These are phyloP conservation scores for Dorcoceras hygrometricum DNA, from an alignment of 257 asterid genomes.

Conservation along the genomic window DNA sequence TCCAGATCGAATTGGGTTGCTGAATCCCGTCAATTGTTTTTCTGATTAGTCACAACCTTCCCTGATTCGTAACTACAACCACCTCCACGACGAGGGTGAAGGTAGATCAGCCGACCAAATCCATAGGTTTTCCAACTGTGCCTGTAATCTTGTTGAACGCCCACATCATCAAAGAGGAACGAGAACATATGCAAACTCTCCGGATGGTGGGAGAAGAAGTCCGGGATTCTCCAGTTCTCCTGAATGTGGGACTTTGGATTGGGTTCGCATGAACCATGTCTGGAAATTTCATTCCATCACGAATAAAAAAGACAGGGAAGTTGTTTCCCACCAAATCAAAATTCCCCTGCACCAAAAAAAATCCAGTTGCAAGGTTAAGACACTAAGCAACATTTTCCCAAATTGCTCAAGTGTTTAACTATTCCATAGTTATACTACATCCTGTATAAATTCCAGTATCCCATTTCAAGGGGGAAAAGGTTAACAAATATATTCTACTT, in stretches of 20 bases:
- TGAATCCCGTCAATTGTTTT: no score
- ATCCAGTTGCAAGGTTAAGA: slow-evolving; percentile 1
- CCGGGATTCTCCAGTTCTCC: slow-evolving; percentile 90
- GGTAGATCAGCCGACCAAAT: no score
- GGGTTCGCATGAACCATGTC: slow-evolving; percentile 89
- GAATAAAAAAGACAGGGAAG: slow-evolving; percentile 85
- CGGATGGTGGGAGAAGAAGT: slow-evolving; percentile 92
- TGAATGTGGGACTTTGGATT: slow-evolving; percentile 95
- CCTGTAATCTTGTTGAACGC: slow-evolving; percentile 90
- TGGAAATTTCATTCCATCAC: slow-evolving; percentile 94
- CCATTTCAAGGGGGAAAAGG: neutral
- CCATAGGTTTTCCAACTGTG: no score
- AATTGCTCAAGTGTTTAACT: neutral
- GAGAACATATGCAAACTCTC: slow-evolving; percentile 83
- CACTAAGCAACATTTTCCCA: no score
- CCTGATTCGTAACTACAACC: no score
- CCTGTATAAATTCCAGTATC: neutral
- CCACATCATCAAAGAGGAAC: slow-evolving; percentile 84
- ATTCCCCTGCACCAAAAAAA: slow-evolving; percentile 63
- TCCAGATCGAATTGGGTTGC: no score
- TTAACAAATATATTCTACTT: neutral
- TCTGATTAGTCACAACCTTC: no score
- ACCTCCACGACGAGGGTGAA: no score
- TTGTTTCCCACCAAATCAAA: slow-evolving; percentile 97
- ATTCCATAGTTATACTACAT: neutral